Base-by-base conservation (phyloP, 2,329 filamentous ascomycete genomes). In the Cercospora sojina region DNA sequence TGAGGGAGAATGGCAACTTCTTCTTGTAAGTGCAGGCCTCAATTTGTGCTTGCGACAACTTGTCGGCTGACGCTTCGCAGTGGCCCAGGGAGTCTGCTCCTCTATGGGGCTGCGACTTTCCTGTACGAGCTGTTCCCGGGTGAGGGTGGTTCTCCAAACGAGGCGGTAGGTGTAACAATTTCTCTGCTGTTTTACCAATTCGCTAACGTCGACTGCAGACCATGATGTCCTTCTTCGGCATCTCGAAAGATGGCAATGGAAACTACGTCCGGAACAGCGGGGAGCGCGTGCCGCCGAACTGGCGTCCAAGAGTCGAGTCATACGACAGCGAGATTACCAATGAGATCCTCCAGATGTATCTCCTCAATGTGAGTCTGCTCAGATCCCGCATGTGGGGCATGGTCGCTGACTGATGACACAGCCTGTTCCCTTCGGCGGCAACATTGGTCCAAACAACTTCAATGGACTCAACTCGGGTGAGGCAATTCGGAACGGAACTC, bases 51-150 rank as follows among this genome's bases (percentile, higher is more conserved):
- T 16, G 23, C 23, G 23, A n/a, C n/a, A 12, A 2, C 7, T 27
- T 9, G 12, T 41, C 20, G 4, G 6, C 47, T 53, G 47, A 53
- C 20, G 29, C 3, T 12, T 27, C 16, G 12, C 23, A 53, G 47
- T 58, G 79, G 79, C 16, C 80, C 79, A 3, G 68, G 78, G 23
- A 70, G 74, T 13, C 68, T 81, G 6, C 73, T 82, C 8, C 74
- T 80, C 13, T 80, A 77, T 67, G 79, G 80, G 47, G 80, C 80
- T 38, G 76, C 80, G 2, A 78, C 77, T 51, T 82, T 82, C 75
- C 65, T 82, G 7, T 82, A 81, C 73, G 77, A 80, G 66, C 74
- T 81, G 12, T 79, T 74, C 63, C 79, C 80, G 7, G 74, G 69
- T 18, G 74, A 75, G 43, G 16, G 56, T 12, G 77, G 77, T 62